phyloP scores from a whole-genome alignment of 495 filamentous ascomycete species.

The Margaritispora aquatica region DNA sequence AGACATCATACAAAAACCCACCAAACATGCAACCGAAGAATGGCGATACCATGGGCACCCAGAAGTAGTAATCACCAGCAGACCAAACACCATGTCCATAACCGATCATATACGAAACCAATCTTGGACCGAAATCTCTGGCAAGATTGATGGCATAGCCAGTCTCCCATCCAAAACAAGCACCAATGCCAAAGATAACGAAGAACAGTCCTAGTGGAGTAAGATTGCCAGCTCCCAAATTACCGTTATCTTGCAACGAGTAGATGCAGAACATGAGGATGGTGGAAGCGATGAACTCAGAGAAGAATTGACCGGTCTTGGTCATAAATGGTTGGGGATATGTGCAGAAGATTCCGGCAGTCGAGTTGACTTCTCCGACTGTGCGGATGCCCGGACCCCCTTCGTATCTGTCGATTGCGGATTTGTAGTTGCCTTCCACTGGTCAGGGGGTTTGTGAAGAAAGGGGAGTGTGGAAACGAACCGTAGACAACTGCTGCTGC shows the following conservation, averaged over 20 bases:
- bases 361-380: conserved; percentile 35
- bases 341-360: conserved; percentile 61
- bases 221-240: conserved; percentile 38
- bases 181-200: conserved; percentile 60
- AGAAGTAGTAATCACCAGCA: conserved; percentile 40
- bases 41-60: conserved; percentile 40
- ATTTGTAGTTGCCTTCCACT: conserved; percentile 43
- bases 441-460: not conserved
- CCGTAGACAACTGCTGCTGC: conserved; percentile 49
- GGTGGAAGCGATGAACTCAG: conserved; percentile 54
- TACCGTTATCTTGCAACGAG: conserved; percentile 53
- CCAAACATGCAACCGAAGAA: conserved; percentile 39
- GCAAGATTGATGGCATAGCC: conserved; percentile 65
- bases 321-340: conserved; percentile 59
- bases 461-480: not conserved
- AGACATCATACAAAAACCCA: conserved; percentile 44
- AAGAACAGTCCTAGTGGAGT: conserved; percentile 57
- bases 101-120: conserved; percentile 54
- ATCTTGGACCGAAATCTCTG: conserved; percentile 60
- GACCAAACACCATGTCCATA: conserved; percentile 60
- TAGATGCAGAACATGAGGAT: conserved; percentile 65
- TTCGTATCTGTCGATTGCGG: conserved; percentile 48
- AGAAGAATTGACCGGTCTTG: conserved; percentile 54
- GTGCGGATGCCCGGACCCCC: conserved; percentile 28
- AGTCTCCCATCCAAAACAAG: conserved; percentile 65